phyloP scores from a whole-genome alignment of 23 red algal genomes.

The Pyropia haitanensis region DNA sequence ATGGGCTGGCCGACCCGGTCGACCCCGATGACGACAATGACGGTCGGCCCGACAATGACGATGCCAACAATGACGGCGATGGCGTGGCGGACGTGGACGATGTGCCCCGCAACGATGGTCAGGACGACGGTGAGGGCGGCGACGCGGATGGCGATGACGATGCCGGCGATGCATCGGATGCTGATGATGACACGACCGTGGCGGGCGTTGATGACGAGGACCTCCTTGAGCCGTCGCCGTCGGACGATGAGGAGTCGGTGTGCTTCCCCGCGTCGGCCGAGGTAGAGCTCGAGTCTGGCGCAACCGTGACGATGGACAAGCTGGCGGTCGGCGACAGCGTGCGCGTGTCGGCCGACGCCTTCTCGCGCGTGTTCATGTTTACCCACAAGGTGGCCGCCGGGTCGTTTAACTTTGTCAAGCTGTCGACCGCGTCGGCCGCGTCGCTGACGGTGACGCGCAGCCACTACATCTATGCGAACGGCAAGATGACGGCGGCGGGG shows the following conservation, averaged over 20 bases:
- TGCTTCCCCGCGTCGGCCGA: slow-evolving; percentile 1
- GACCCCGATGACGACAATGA: background rate
- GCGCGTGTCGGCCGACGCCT: slow-evolving; percentile 4
- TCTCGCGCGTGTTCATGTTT: slow-evolving; percentile 66
- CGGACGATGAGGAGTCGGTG: slow-evolving; percentile 16
- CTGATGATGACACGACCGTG: too few relatives aligned
- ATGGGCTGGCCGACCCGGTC: too few relatives aligned
- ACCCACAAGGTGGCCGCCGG: slow-evolving; percentile 29
- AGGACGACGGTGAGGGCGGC: slow-evolving; percentile 1
- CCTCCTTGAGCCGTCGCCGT: too few relatives aligned
- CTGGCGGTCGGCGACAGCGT: background rate
- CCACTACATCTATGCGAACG: slow-evolving; percentile 60
- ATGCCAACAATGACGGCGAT: slow-evolving; percentile 7
- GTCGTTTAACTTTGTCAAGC: slow-evolving; percentile 26
- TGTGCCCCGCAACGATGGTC: background rate
- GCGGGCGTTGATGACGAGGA: too few relatives aligned
- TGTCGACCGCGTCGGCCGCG: slow-evolving; percentile 19
- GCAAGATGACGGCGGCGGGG: slow-evolving; percentile 27
- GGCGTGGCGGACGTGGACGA: background rate
- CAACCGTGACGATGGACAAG: background rate
- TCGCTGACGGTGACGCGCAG: slow-evolving; percentile 21
- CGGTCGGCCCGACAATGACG: slow-evolving; percentile 6
- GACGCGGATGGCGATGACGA: background rate
- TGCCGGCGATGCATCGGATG: too few relatives aligned
- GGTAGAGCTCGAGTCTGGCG: slow-evolving; percentile 5